Evolutionary conservation across 2,329 filamentous ascomycete genomes (phyloP).

Genomic region (Scopulariopsis brevicaulis): DNA sequence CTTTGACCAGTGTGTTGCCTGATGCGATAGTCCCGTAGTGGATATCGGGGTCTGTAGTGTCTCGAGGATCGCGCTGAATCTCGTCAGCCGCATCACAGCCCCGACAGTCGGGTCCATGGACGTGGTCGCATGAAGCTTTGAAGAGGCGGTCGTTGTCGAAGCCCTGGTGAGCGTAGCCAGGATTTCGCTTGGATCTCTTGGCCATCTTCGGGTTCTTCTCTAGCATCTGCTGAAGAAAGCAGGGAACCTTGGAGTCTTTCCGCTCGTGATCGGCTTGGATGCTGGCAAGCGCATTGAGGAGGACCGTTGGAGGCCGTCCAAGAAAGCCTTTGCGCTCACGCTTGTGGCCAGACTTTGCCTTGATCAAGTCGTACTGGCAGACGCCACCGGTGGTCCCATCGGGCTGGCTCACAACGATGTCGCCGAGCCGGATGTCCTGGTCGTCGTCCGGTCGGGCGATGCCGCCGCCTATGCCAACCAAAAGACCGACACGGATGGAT

Average conservation of each 20-base stretch:
- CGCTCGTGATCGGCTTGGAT: conserved; percentile 5
- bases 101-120: conserved; percentile 4
- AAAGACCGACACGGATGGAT: conserved; percentile 8
- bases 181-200: conserved; percentile 1
- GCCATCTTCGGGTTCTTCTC: conserved; percentile 4
- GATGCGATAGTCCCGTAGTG: conserved; percentile 11
- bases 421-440: conserved; percentile 11
- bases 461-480: conserved; percentile 11
- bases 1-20: conserved; percentile 10
- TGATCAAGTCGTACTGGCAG: conserved; percentile 9
- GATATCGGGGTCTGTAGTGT: conserved; percentile 7
- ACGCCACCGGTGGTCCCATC: conserved; percentile 5
- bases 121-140: conserved; percentile 5
- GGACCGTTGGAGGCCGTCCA: neutral
- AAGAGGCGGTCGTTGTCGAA: conserved; percentile 7
- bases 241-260: conserved; percentile 4
- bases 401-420: conserved; percentile 9
- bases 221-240: conserved; percentile 5
- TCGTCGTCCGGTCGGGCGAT: conserved; percentile 7
- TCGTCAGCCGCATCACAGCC: conserved; percentile 1
- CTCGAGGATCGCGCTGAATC: neutral
- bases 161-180: conserved; percentile 3
- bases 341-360: conserved; percentile 4
- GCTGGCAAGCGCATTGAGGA: conserved; percentile 3
- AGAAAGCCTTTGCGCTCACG: conserved; percentile 4